Evolutionary conservation across 257 asterid species (phyloP).

Genomic region (Fraxinus excelsior): DNA sequence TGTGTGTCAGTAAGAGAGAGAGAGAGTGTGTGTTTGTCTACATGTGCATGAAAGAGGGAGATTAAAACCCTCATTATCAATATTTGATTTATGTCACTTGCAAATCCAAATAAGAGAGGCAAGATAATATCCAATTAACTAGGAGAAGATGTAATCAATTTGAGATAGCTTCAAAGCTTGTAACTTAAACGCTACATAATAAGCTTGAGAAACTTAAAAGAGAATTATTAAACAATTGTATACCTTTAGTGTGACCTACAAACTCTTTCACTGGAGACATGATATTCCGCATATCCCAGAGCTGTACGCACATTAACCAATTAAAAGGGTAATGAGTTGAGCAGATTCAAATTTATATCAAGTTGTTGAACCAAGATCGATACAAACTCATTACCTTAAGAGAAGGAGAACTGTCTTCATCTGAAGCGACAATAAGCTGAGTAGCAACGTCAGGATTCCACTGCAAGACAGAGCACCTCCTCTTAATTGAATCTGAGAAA

Average conservation of each 20-base stretch:
- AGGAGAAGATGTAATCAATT: neutral
- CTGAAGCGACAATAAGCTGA: conserved; percentile 94
- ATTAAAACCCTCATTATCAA: neutral
- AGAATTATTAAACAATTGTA: conserved; percentile 18
- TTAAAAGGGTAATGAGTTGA: conserved; percentile 21
- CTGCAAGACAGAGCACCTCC: conserved; percentile 96
- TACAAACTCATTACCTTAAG: conserved; percentile 60
- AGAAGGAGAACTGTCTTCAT: conserved; percentile 90
- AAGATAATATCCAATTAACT: neutral
- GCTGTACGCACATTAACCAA: conserved; percentile 51
- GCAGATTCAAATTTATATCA: conserved; percentile 17
- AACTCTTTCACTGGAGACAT: conserved; percentile 93
- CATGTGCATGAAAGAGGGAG: neutral
- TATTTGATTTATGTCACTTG: neutral
- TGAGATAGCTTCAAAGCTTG: neutral
- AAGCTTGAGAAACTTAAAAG: neutral
- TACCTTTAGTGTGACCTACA: conserved; percentile 94
- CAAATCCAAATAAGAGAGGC: neutral
- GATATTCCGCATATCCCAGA: conserved; percentile 95
- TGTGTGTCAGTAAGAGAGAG: neutral
- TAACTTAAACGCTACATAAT: neutral
- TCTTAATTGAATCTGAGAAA: conserved; percentile 78
- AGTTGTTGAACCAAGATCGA: conserved; percentile 13
- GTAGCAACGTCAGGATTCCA: conserved; percentile 96
- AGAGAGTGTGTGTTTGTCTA: neutral